A percentile compares a stretch with the other conserved stretches of the same genome.
Evolutionary conservation across 208 protist genomes (phyloP).

Genomic region (Leishmania guyanensis): DNA sequence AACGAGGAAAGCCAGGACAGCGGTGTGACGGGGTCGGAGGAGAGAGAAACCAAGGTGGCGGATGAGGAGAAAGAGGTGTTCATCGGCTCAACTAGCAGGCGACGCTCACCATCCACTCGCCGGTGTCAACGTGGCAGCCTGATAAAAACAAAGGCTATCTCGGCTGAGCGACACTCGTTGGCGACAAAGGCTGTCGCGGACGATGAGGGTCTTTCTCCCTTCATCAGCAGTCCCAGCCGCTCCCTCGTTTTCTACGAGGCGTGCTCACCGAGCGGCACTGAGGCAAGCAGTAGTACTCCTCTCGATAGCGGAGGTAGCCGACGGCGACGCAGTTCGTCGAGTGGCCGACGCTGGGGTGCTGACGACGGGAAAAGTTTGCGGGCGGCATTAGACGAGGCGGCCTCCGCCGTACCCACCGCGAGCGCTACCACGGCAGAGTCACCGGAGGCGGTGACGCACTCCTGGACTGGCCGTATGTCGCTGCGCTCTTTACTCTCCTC

Average conservation of each 20-base stretch:
- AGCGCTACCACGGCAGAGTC: constrained; percentile 6
- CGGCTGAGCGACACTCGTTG: neutral
- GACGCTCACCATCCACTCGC: constrained; percentile 8
- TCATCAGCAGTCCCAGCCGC: constrained; percentile 69
- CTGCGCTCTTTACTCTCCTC: constrained; percentile 41
- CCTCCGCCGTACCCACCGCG: neutral
- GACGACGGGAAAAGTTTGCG: constrained; percentile 6
- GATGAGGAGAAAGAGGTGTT: neutral
- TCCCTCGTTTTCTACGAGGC: constrained; percentile 69
- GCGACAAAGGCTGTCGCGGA: neutral
- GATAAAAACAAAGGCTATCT: neutral
- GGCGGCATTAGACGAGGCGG: constrained; percentile 18
- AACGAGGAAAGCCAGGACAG: neutral
- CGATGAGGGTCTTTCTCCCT: constrained; percentile 32
- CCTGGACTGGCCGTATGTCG: constrained; percentile 51
- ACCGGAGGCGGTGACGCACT: constrained; percentile 29
- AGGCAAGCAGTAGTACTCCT: neutral
- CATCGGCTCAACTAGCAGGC: constrained; percentile 11
- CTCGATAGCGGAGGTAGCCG: neutral
- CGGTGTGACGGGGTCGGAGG: neutral
- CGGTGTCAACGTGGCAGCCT: constrained; percentile 11
- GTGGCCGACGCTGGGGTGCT: neutral
- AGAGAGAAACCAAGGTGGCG: neutral
- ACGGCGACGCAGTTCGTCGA: neutral
- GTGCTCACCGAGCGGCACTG: constrained; percentile 34